phyloP scores from a whole-genome alignment of 202 grass and related monocot genomes.

The Brachypodium distachyon region DNA sequence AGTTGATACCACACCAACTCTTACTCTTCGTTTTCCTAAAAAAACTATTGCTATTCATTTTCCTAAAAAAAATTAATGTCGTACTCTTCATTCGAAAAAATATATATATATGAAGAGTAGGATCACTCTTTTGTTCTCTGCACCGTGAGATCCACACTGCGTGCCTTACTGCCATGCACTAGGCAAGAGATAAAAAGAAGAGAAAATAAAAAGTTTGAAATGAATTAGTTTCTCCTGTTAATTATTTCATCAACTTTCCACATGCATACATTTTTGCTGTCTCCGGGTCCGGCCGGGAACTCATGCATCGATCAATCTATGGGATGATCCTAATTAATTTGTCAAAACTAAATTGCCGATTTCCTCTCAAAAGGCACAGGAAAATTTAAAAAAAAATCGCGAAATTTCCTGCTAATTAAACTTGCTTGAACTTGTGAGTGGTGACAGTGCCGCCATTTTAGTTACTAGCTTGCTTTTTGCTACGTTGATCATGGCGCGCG shows the following conservation, averaged over 20 bases:
- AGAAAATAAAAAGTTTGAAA: background rate
- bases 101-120: too few species aligned
- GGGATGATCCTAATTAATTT: too few species aligned
- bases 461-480: background rate
- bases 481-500: background rate
- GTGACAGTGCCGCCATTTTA: background rate
- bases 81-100: too few species aligned
- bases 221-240: background rate
- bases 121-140: too few species aligned
- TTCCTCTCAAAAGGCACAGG: background rate
- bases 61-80: too few species aligned
- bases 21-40: too few species aligned
- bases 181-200: background rate
- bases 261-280: background rate
- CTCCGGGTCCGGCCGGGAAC: background rate
- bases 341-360: slow-evolving; percentile 1
- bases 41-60: too few species aligned
- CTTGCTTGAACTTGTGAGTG: background rate
- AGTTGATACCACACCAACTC: background rate
- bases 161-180: background rate
- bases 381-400: background rate
- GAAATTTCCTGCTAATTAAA: background rate
- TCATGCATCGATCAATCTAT: background rate
- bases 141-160: background rate
- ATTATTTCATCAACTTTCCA: slow-evolving; percentile 16